Conservation (phyloP, 345 rosid species). For the Pistacia vera region DNA sequence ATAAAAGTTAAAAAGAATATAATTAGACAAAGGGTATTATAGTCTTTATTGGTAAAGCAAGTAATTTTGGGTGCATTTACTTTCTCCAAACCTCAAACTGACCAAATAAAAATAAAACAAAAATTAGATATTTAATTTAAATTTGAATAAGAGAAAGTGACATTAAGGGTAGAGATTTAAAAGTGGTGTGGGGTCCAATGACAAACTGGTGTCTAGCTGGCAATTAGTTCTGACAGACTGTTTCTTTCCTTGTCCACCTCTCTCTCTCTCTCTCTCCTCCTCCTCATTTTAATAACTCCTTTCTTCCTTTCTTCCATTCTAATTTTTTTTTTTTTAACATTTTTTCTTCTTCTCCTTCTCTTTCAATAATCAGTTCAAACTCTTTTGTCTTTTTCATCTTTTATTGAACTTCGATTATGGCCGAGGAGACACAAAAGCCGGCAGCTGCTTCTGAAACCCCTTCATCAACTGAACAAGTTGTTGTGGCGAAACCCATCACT, state of each 20-base stretch:
- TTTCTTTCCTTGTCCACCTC: neutral
- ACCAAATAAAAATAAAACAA: no score
- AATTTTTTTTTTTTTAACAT: neutral
- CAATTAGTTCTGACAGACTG: conserved; percentile 12
- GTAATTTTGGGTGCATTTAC: no score
- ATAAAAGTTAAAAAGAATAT: no score
- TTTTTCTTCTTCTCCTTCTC: neutral
- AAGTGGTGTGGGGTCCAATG: neutral
- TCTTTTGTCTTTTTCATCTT: neutral
- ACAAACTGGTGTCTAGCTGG: conserved; percentile 9
- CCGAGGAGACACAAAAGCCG: conserved; percentile 47
- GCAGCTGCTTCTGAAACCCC: conserved; percentile 32
- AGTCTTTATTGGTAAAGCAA: no score
- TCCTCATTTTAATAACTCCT: no score
- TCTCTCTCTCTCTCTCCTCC: neutral
- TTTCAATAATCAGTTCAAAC: neutral
- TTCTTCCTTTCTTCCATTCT: neutral
- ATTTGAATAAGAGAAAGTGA: no score
- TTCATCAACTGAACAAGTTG: conserved; percentile 26
- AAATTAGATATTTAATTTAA: no score
- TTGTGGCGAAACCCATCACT: conserved; percentile 26
- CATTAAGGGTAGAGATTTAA: no score
- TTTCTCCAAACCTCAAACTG: no score
- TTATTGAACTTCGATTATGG: conserved; percentile 26
- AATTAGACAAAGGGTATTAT: no score